Conservation (phyloP, 1,139 yeast genomes). For the Hanseniaspora uvarum region DNA sequence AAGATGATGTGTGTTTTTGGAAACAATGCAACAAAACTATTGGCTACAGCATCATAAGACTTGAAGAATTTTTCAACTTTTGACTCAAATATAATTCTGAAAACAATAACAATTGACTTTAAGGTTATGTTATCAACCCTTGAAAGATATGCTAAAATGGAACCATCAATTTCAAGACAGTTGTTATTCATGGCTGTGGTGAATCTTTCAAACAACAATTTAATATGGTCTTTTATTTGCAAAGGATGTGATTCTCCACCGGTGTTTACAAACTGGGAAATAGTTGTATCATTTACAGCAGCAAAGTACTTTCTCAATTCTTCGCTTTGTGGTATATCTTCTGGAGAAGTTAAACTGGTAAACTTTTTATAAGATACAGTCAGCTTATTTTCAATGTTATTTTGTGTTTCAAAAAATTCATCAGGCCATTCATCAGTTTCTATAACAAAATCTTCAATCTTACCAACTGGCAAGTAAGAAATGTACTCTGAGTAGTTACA, state of each 20-base stretch:
- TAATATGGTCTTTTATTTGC: neutral
- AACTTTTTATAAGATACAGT: neutral
- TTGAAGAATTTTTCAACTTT: neutral
- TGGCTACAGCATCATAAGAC: neutral
- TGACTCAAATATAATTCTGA: constrained; percentile 9
- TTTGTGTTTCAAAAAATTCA: neutral
- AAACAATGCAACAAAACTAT: neutral
- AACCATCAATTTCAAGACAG: constrained; percentile 5
- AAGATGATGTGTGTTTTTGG: constrained; percentile 3
- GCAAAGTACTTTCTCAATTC: constrained; percentile 10
- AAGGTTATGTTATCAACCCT: neutral
- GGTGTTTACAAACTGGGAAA: neutral
- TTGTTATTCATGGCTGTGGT: neutral
- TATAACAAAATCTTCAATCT: constrained; percentile 10
- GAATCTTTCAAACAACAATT: constrained; percentile 1
- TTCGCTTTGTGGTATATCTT: neutral
- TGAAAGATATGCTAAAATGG: constrained; percentile 4
- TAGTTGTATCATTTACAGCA: constrained; percentile 6
- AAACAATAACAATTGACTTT: neutral
- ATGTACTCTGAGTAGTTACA: constrained; percentile 1
- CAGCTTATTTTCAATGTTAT: neutral
- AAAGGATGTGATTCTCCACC: neutral
- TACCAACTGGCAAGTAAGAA: constrained; percentile 13
- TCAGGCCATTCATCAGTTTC: constrained; percentile 11
- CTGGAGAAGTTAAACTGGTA: neutral